These are phyloP conservation scores for thale cress (Arabidopsis thaliana) DNA, from an alignment of 345 rosid species.

Conservation along the genomic window DNA sequence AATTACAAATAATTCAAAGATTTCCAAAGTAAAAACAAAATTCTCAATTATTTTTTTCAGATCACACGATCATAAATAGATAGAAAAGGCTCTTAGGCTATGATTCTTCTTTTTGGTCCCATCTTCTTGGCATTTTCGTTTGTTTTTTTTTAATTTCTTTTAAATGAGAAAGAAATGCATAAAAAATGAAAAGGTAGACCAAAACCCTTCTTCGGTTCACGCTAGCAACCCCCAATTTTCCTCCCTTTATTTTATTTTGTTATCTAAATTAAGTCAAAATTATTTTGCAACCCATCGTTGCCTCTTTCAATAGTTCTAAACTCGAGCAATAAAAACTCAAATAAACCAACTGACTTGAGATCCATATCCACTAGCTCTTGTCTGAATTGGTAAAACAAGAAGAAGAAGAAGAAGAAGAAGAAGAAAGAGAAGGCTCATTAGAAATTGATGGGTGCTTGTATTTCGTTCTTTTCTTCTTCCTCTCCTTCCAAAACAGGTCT, in stretches of 20 bases:
- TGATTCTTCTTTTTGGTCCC: not conserved
- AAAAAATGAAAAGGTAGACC: conserved; percentile 3
- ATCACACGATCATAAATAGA: conserved; percentile 8
- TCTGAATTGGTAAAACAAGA: conserved; percentile 31
- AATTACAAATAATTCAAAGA: not conserved
- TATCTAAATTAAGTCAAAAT: not conserved
- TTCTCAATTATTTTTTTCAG: not conserved
- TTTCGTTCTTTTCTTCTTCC: not conserved
- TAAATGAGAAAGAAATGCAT: not conserved
- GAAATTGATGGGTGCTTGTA: conserved; percentile 34
- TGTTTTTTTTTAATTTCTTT: not conserved
- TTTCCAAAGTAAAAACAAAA: not conserved
- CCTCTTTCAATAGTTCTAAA: not conserved
- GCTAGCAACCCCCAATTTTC: not conserved
- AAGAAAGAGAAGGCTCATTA: conserved; percentile 14
- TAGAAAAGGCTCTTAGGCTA: not conserved
- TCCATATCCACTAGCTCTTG: conserved; percentile 32
- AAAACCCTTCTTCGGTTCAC: not conserved
- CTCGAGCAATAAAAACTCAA: conserved; percentile 25
- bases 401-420: conserved; percentile 16
- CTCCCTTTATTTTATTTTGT: not conserved
- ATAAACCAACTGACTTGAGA: not conserved
- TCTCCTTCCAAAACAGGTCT: conserved; percentile 28
- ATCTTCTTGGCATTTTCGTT: conserved; percentile 14
- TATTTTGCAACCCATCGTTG: conserved; percentile 6